These are phyloP conservation scores for Trichoderma sp. DNA, from an alignment of 2,329 filamentous ascomycete genomes.

Conservation along the genomic window DNA sequence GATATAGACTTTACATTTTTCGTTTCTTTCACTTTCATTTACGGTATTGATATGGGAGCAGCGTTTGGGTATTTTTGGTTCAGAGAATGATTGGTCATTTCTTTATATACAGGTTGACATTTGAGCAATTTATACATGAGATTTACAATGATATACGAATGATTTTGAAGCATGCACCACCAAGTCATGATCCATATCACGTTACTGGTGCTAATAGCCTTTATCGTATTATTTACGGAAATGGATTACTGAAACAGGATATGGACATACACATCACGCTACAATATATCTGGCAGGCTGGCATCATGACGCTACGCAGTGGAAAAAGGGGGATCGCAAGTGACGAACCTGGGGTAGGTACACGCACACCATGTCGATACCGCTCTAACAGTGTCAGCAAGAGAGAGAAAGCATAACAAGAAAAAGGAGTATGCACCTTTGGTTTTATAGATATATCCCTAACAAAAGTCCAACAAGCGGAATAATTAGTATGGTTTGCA, in stretches of 20 bases:
- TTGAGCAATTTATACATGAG: not conserved
- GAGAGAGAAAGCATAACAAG: conserved; percentile 24
- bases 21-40: not conserved
- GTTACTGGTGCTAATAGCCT: not conserved
- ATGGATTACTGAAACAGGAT: not conserved
- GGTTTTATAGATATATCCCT: not conserved
- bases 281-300: not conserved
- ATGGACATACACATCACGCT: not conserved
- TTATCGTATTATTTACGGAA: not conserved
- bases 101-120: not conserved
- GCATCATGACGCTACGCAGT: not conserved
- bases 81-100: not conserved
- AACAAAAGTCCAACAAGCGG: not conserved
- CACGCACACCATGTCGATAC: not conserved
- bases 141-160: not conserved
- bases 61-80: not conserved
- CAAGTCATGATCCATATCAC: not conserved
- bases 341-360: conserved; percentile 11
- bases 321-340: not conserved
- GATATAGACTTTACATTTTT: conserved; percentile 24
- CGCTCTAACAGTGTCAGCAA: conserved; percentile 29
- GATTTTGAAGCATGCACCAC: not conserved
- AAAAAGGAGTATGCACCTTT: conserved; percentile 32
- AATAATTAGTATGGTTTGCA: not conserved
- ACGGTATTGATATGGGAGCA: not conserved